Evolutionary conservation across 2,329 filamentous ascomycete genomes (phyloP).

Genomic region (Penicillium brevicompactum): DNA sequence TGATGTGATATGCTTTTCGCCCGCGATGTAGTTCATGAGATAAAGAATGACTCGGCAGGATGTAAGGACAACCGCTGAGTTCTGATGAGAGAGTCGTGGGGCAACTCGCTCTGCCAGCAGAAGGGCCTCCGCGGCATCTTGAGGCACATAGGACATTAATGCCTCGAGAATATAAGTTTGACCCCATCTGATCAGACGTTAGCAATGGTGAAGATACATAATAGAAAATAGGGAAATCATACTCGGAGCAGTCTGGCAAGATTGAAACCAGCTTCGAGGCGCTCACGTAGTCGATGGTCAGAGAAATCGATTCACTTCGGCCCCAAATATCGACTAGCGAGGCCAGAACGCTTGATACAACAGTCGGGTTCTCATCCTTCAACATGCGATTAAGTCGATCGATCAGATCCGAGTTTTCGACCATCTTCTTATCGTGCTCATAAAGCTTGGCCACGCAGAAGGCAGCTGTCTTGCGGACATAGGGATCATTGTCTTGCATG

Average conservation of each 20-base stretch:
- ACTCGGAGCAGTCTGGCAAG: conserved; percentile 95
- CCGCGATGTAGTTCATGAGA: conserved; percentile 96
- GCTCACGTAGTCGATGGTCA: conserved; percentile 96
- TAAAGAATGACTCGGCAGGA: conserved; percentile 96
- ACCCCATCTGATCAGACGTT: conserved; percentile 70
- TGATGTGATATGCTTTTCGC: conserved; percentile 82
- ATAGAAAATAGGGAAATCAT: conserved; percentile 42
- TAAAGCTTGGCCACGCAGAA: conserved; percentile 97
- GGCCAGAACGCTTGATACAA: conserved; percentile 91
- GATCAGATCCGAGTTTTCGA: conserved; percentile 89
- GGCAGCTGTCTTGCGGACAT: conserved; percentile 95
- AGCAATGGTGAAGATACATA: conserved; percentile 5
- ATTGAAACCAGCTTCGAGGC: conserved; percentile 98
- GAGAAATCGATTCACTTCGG: conserved; percentile 92
- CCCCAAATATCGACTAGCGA: conserved; percentile 98
- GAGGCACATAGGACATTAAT: conserved; percentile 95
- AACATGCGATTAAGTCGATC: conserved; percentile 87
- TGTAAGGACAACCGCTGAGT: conserved; percentile 93
- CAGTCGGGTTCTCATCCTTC: conserved; percentile 94
- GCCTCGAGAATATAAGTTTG: conserved; percentile 98
- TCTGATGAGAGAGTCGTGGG: conserved; percentile 94
- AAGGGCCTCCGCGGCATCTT: conserved; percentile 83
- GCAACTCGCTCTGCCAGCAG: conserved; percentile 91
- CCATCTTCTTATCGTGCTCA: conserved; percentile 88
- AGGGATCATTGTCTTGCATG: conserved; percentile 84